phyloP scores from a whole-genome alignment of 73 alveolate genomes.

The Durusdinium trenchii region DNA sequence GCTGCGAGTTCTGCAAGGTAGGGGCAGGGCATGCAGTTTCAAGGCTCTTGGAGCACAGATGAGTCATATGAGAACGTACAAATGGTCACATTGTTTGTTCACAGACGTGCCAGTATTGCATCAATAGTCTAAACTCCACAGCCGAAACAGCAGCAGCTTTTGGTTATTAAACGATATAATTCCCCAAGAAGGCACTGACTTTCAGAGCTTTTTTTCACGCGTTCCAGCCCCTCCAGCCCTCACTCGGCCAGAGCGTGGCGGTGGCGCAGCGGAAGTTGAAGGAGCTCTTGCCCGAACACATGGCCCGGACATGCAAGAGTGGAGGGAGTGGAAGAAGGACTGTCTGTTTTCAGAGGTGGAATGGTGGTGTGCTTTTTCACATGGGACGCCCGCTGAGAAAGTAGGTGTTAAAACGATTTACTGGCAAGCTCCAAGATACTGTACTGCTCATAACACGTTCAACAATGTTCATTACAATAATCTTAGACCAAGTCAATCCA shows the following conservation, averaged over 20 bases:
- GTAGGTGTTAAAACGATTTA: not conserved
- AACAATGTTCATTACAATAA: no score
- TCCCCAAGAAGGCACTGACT: not conserved
- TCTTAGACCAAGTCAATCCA: no score
- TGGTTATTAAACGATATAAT: no score
- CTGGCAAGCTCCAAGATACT: not conserved
- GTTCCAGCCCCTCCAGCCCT: not conserved
- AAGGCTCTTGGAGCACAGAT: not conserved
- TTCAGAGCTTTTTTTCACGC: not conserved
- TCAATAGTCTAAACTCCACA: not conserved
- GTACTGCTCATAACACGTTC: not conserved
- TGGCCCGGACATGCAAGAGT: no score
- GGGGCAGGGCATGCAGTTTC: not conserved
- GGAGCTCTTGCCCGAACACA: not conserved
- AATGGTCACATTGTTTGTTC: not conserved
- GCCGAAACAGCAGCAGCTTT: not conserved
- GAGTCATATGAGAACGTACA: not conserved
- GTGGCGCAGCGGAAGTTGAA: conserved; percentile 60
- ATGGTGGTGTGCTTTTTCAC: not conserved
- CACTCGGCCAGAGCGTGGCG: conserved; percentile 35
- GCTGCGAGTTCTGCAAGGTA: not conserved
- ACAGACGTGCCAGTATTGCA: not conserved
- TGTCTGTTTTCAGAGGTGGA: not conserved
- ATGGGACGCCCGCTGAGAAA: not conserved
- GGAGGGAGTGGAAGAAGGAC: no score